phyloP scores from a whole-genome alignment of 2,329 filamentous ascomycete species.

The Aspergillus aculeatinus region DNA sequence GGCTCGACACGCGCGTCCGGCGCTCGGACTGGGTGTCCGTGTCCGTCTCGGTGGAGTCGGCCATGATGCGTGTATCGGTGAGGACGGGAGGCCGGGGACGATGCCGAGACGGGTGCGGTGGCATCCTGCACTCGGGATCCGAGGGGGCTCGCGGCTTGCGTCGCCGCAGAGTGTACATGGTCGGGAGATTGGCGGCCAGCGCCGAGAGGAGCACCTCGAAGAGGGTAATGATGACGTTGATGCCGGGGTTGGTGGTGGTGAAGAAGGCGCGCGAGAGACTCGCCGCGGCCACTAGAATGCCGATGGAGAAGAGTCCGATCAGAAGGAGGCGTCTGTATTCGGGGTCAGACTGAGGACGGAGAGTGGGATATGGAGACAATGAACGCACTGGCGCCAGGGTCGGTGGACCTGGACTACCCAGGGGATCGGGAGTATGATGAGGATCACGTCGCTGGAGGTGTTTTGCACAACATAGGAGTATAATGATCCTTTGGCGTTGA shows the following conservation, averaged over 20 bases:
- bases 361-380: no score
- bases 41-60: background rate
- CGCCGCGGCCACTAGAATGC: background rate
- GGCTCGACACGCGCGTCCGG: background rate
- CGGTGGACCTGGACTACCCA: slow-evolving; percentile 11
- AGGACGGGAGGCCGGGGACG: background rate
- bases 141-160: background rate
- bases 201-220: background rate
- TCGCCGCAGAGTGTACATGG: background rate
- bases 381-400: slow-evolving; percentile 6
- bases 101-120: background rate
- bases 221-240: background rate
- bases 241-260: background rate
- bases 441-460: slow-evolving; percentile 8
- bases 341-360: no score
- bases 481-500: background rate
- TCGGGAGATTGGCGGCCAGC: background rate
- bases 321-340: slow-evolving; percentile 6
- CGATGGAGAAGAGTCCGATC: slow-evolving; percentile 11
- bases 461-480: slow-evolving; percentile 2
- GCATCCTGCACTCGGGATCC: background rate
- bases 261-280: background rate
- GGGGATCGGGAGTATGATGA: slow-evolving; percentile 13
- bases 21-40: background rate
- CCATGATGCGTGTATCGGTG: background rate